Conservation (phyloP, 1,139 yeast species). For the Geotrichum aggregatum region DNA sequence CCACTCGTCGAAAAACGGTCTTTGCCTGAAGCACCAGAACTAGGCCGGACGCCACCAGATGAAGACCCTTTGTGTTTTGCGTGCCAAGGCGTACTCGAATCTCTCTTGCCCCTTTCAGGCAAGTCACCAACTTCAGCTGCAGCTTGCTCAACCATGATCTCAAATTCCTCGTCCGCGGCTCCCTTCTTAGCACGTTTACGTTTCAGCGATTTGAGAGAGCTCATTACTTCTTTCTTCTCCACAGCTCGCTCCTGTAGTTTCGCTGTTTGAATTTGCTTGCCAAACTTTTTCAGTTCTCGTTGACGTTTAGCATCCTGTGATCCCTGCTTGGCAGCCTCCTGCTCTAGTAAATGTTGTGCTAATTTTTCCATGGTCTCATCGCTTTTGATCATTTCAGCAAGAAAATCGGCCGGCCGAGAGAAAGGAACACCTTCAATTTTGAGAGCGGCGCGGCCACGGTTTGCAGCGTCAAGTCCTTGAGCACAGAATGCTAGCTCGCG, state of each 20-base stretch:
- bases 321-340: neutral
- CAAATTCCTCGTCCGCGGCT: constrained; percentile 57
- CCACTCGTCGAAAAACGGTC: constrained; percentile 43
- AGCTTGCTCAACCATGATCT: constrained; percentile 68
- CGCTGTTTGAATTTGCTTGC: constrained; percentile 26
- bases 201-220: constrained; percentile 46
- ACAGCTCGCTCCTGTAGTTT: constrained; percentile 30
- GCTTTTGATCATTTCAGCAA: too few relatives aligned
- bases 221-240: constrained; percentile 47
- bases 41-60: too few relatives aligned
- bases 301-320: neutral
- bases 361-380: neutral
- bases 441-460: constrained; percentile 63
- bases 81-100: too few relatives aligned
- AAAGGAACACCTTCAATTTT: constrained; percentile 56
- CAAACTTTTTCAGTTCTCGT: too few relatives aligned
- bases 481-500: constrained; percentile 80
- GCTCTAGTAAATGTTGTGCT: neutral
- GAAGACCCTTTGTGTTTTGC: too few relatives aligned
- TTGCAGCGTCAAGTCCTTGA: constrained; percentile 87
- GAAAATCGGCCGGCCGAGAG: constrained; percentile 27
- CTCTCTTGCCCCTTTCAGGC: constrained; percentile 33
- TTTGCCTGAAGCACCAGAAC: too few relatives aligned
- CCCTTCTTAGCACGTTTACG: constrained; percentile 57
- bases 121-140: constrained; percentile 63